Evolutionary conservation across 2,329 filamentous ascomycete genomes (phyloP).

Genomic region (Talaromyces rugulosus): DNA sequence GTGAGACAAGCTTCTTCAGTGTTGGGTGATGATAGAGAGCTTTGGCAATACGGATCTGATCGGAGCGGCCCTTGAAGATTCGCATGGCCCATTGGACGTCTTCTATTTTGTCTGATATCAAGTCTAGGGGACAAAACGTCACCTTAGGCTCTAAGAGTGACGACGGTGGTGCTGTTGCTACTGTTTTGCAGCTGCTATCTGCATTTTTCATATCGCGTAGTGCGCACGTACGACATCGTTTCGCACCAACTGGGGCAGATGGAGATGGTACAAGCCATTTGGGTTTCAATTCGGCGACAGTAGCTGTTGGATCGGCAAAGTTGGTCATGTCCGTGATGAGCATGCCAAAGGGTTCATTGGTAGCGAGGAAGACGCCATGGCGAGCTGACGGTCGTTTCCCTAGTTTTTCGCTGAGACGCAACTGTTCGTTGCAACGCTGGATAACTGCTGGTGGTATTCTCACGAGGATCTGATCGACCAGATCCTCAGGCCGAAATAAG

Average conservation of each 20-base stretch:
- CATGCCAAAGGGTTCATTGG: slow-evolving; percentile 59
- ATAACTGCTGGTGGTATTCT: slow-evolving; percentile 42
- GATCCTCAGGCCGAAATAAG: slow-evolving; percentile 51
- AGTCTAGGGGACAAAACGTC: slow-evolving; percentile 62
- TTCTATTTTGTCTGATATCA: slow-evolving; percentile 48
- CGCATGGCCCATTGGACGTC: slow-evolving; percentile 43
- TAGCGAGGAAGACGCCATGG: slow-evolving; percentile 48
- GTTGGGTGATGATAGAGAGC: slow-evolving; percentile 32
- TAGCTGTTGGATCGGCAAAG: slow-evolving; percentile 26
- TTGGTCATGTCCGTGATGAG: slow-evolving; percentile 71
- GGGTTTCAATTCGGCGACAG: slow-evolving; percentile 71
- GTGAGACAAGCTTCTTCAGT: slow-evolving; percentile 29
- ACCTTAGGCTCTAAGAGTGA: not conserved
- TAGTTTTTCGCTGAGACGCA: slow-evolving; percentile 47
- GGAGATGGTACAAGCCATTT: slow-evolving; percentile 80
- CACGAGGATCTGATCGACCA: slow-evolving; percentile 56
- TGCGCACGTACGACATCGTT: slow-evolving; percentile 73
- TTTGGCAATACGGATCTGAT: slow-evolving; percentile 32
- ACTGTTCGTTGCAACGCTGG: slow-evolving; percentile 50
- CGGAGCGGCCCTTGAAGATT: slow-evolving; percentile 31
- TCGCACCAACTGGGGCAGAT: slow-evolving; percentile 59
- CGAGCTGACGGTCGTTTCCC: slow-evolving; percentile 46
- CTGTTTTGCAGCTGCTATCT: not conserved
- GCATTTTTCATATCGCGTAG: slow-evolving; percentile 46
- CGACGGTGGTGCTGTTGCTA: not conserved